Evolutionary conservation across 2,329 filamentous ascomycete species (phyloP).

Genomic region (Aspergillus clavatus): DNA sequence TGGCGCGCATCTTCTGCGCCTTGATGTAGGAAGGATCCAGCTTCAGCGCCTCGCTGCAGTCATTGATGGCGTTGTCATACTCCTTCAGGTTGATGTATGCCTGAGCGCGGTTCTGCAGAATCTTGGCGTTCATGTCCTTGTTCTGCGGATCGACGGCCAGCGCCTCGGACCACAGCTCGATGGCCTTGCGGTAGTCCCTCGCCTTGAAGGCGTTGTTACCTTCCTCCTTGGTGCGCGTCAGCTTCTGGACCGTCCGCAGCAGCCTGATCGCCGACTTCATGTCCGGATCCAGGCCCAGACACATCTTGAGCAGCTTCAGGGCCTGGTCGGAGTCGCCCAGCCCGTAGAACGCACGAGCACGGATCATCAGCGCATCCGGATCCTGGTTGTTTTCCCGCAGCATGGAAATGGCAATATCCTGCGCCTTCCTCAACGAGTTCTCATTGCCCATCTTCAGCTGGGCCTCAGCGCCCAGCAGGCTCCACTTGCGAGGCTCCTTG

Average conservation of each 20-base stretch:
- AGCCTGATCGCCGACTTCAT: constrained; percentile 84
- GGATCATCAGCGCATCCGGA: constrained; percentile 85
- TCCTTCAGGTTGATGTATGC: constrained; percentile 76
- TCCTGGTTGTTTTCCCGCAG: constrained; percentile 84
- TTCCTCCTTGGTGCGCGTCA: constrained; percentile 89
- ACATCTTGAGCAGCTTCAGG: constrained; percentile 84
- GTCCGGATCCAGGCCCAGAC: constrained; percentile 85
- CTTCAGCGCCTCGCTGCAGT: constrained; percentile 78
- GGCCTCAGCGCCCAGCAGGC: constrained; percentile 84
- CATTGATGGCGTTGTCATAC: constrained; percentile 72
- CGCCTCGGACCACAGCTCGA: constrained; percentile 78
- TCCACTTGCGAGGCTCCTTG: constrained; percentile 84
- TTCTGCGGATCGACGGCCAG: constrained; percentile 82
- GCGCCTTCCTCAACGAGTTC: constrained; percentile 84
- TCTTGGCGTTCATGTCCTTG: constrained; percentile 89
- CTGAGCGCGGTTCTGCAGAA: constrained; percentile 87
- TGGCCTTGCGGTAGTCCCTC: constrained; percentile 70
- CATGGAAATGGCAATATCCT: constrained; percentile 84
- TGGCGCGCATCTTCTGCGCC: constrained; percentile 89
- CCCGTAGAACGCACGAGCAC: constrained; percentile 80
- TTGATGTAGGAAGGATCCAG: constrained; percentile 84
- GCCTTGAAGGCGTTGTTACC: constrained; percentile 88
- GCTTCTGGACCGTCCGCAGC: constrained; percentile 81
- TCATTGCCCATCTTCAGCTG: constrained; percentile 87
- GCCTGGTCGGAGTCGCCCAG: constrained; percentile 96